Evolutionary conservation across 1,139 yeast genomes (phyloP), one percentile per base, ranked within the genome.

Genomic region (Candida tetrigidarum): DNA sequence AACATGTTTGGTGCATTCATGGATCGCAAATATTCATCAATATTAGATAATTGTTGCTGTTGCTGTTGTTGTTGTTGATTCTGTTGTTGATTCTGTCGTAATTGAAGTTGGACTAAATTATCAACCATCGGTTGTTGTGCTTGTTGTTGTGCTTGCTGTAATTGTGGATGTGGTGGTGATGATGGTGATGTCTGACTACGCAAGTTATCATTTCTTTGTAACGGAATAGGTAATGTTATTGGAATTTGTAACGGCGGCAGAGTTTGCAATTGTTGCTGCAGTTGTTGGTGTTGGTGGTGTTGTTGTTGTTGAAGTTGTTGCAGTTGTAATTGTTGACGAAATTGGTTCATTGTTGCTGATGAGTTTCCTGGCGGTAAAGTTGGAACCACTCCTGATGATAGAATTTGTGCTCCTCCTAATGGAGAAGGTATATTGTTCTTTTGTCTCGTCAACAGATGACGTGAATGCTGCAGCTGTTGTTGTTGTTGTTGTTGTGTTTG

Each of bases 21-120:
- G 4, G 47, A 43, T 15, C 68, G 54, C 51, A 69, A 65, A 46
- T 66, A 68, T 15, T 69, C 74, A 44, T 69, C 74, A n/a, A 69
- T 66, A 12, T 64, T 57, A 3, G 66, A 54, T 6, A 63, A 52
- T 19, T 50, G 63, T 33, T 52, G 60, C 20, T 44, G 50, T 18
- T 41, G 52, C 16, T 44, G 45, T 18, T 30, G 41, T 12, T 27
- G 40, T 20, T 37, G 40, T 5, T 11, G 30, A 5, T 27, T 12
- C n/a, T 7, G 15, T 5, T 7, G 5, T n/a, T 19, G 19, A 12
- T 28, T 20, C 28, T 41, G 42, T 14, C 43, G 39, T 37, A 38
- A 36, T 26, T 50, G 53, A 6, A 41, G 30, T 27, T 44, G 47
- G 3, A 27, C 25, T 16, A 36, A 27, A 3, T 32, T 32, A 12